phyloP scores from a whole-genome alignment of 257 asterid species.

The Solanum okadae region DNA sequence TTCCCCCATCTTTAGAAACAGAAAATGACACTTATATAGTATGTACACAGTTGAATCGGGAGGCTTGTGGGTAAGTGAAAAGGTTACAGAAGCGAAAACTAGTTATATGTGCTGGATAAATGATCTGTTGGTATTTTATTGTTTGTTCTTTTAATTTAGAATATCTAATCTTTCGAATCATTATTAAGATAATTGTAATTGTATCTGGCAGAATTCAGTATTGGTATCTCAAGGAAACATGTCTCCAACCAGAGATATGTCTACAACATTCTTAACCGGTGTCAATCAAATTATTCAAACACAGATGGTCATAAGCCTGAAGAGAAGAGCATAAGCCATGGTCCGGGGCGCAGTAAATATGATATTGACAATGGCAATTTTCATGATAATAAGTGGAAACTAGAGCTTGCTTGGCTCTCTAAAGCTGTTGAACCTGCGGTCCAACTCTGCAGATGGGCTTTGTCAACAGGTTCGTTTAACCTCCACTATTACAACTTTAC shows the following conservation, averaged over 20 bases:
- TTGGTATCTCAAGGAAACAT: conserved; percentile 25
- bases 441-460: conserved; percentile 74
- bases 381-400: conserved; percentile 49
- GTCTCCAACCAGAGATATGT: conserved; percentile 2
- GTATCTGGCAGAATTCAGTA: conserved; percentile 33
- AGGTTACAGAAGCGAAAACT: neutral
- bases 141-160: neutral
- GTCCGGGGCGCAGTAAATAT: conserved; percentile 9
- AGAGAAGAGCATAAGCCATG: neutral
- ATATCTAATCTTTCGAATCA: neutral
- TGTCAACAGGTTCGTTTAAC: conserved; percentile 50
- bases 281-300: conserved; percentile 41
- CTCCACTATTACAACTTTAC: neutral
- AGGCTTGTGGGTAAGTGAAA: neutral
- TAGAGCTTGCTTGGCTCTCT: conserved; percentile 72
- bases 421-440: conserved; percentile 88
- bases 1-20: neutral
- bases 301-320: neutral
- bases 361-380: conserved; percentile 34
- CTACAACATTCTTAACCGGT: conserved; percentile 34
- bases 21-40: neutral
- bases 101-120: neutral
- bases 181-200: neutral
- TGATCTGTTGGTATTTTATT: neutral
- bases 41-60: neutral